Base-by-base conservation (phyloP, 2,329 filamentous ascomycete species). In the Trichoderma citrinoviride region DNA sequence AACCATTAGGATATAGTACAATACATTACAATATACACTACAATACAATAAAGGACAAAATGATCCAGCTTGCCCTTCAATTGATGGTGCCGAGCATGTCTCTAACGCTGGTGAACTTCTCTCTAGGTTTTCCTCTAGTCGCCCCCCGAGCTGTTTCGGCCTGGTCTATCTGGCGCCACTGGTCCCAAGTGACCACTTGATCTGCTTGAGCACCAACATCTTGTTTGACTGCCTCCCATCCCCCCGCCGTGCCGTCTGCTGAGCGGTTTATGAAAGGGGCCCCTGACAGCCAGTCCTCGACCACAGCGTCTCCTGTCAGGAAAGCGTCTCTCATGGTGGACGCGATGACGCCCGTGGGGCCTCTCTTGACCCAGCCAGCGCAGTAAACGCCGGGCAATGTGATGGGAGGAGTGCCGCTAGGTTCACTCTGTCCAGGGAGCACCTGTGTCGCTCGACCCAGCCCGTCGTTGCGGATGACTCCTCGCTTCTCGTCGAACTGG, bases 301-400 rank as follows among this genome's bases (percentile, higher is more conserved):
- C 85, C 67, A 99, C 90, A 3, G 90, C 87, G 73, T 97, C 93
- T 1, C 88, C 95, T 0, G 93, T 97, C 8, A 86, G 84, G 72
- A 98, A 99, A 0, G 95, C 94, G 75, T 99, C 95, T 66, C 90
- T 87, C 92, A 99, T 96, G 0, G 95, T 99, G 33, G 90, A 93
- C 1, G 94, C 94, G 75, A 99, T 99, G 3, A 98, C 93, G 2
- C 95, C 95, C 0, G 93, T 97, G 0, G 95, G 94, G 0, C 95
- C 95, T 41, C 90, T 86, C 79, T 98, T 98, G 10, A 97, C 93
- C 95, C 95, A 99, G 0, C 95, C 95, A 17, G 94, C 91, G 69
- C 93, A 96, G 78, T 99, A 99, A 29, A 97, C 77, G 0, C 94
- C 92, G 0, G 89, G 86, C 73, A 69, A 80, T 72, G 67, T 82